These are phyloP conservation scores for Fraxinus floribunda DNA, from an alignment of 305 asterid genomes.

Conservation along the genomic window DNA sequence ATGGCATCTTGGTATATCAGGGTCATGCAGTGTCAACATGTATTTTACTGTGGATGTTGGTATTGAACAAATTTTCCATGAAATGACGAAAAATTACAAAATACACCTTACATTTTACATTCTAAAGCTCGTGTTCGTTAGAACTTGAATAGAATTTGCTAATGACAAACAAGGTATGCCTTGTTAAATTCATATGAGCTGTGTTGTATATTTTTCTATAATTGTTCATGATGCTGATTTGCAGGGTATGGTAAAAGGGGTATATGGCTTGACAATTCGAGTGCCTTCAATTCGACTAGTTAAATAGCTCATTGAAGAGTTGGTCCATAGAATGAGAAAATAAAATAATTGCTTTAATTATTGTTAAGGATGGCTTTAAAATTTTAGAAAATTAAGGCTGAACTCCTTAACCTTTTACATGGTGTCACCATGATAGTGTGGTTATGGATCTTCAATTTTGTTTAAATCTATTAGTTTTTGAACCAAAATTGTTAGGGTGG, in stretches of 20 bases:
- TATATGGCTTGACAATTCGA: neutral
- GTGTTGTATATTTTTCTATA: neutral
- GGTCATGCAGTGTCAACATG: neutral
- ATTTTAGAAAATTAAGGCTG: neutral
- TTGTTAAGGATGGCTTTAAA: neutral
- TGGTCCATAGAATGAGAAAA: neutral
- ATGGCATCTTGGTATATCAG: neutral
- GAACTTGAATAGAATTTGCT: neutral
- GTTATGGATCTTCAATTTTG: neutral
- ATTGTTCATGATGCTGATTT: neutral
- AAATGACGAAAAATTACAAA: neutral
- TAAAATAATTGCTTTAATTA: neutral
- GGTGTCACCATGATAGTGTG: neutral
- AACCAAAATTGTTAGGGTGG: neutral
- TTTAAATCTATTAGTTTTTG: neutral
- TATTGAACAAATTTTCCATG: neutral
- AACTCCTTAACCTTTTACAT: neutral
- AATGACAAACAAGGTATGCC: neutral
- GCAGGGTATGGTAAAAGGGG: neutral
- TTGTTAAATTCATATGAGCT: neutral
- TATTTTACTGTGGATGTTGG: neutral
- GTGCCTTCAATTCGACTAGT: neutral
- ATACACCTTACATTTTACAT: neutral
- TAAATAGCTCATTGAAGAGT: neutral
- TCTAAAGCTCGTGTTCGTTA: neutral